These are phyloP conservation scores for Pseudoscleropodium purum DNA, from an alignment of 225 moss, liverwort and hornwort species.

Conservation along the genomic window DNA sequence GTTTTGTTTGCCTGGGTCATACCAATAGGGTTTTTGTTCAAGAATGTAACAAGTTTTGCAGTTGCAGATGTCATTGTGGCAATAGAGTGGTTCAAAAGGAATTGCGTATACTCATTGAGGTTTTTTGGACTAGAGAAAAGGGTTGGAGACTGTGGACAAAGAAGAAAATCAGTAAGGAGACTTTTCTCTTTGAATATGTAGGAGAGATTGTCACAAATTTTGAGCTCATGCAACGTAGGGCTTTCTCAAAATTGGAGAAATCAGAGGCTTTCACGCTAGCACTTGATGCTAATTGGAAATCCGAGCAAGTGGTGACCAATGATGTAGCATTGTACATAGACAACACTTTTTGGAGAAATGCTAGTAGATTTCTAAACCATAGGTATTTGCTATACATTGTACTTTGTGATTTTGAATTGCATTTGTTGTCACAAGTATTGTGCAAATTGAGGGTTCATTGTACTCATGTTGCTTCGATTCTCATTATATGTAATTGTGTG, in stretches of 20 bases:
- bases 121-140: too few species aligned
- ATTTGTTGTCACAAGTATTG: not conserved
- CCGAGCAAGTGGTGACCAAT: not conserved
- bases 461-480: too few species aligned
- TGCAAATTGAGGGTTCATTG: not conserved
- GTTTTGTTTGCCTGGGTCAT: not conserved
- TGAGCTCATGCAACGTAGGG: not conserved
- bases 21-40: not conserved
- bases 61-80: accelerated
- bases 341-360: not conserved
- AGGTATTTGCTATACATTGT: not conserved
- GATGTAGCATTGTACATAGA: not conserved
- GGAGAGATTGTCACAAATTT: not conserved
- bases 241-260: not conserved
- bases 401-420: not conserved
- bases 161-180: too few species aligned
- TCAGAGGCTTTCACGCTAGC: not conserved
- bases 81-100: too few species aligned
- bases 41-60: not conserved
- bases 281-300: not conserved
- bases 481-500: not conserved
- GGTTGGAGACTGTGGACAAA: too few species aligned
- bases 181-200: not conserved
- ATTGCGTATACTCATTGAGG: not conserved
- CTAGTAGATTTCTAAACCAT: not conserved